These are phyloP conservation scores for Sarocladiaceae sp. DNA, from an alignment of 2,329 filamentous ascomycete species.

Conservation along the genomic window DNA sequence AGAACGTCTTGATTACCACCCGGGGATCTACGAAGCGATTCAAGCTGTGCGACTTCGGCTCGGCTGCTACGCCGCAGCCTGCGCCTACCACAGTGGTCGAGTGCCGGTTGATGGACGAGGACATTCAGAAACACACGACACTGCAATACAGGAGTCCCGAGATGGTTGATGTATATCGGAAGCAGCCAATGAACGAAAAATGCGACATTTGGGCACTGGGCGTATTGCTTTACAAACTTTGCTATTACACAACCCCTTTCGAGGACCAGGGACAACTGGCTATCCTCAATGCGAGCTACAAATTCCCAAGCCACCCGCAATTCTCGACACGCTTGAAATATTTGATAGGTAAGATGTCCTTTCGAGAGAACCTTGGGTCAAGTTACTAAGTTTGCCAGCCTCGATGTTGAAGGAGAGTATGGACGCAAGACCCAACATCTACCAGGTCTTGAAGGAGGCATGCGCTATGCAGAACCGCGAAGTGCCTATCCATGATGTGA, in stretches of 20 bases:
- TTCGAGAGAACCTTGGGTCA: background rate
- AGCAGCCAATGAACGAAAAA: slow-evolving; percentile 96
- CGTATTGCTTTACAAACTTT: slow-evolving; percentile 93
- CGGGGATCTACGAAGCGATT: slow-evolving; percentile 67
- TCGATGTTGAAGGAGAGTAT: slow-evolving; percentile 89
- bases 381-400: slow-evolving; percentile 40
- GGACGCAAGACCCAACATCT: slow-evolving; percentile 79
- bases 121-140: slow-evolving; percentile 94
- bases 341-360: slow-evolving; percentile 65
- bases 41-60: slow-evolving; percentile 98
- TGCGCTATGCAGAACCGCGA: slow-evolving; percentile 86
- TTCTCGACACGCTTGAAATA: slow-evolving; percentile 90
- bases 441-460: slow-evolving; percentile 82
- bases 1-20: slow-evolving; percentile 88
- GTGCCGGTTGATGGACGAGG: slow-evolving; percentile 90
- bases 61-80: slow-evolving; percentile 75
- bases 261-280: slow-evolving; percentile 97
- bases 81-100: slow-evolving; percentile 84
- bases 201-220: slow-evolving; percentile 98
- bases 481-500: slow-evolving; percentile 83
- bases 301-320: slow-evolving; percentile 79
- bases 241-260: slow-evolving; percentile 98
- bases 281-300: slow-evolving; percentile 92
- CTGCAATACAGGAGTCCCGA: slow-evolving; percentile 96
- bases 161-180: slow-evolving; percentile 97